Conservation (phyloP, 2,329 filamentous ascomycete species). For the Coniochaeta hoffmannii region DNA sequence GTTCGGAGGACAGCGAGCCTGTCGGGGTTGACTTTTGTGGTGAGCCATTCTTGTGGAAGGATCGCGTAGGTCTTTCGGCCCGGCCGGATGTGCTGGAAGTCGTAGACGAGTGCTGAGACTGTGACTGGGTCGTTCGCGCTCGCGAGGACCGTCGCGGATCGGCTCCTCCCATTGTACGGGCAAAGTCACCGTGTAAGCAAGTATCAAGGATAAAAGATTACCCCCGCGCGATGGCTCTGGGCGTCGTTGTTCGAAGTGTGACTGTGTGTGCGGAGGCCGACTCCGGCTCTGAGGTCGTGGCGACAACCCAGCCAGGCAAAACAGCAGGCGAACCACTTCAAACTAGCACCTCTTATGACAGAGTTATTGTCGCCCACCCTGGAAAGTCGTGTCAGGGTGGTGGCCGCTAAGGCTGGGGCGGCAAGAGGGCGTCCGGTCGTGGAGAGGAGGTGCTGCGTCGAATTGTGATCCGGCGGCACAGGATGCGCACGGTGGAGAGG, state of each 20-base stretch:
- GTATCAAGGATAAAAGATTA: not conserved
- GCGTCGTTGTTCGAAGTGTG: not conserved
- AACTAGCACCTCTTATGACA: not conserved
- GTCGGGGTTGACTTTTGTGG: conserved; percentile 69
- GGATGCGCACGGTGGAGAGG: not conserved
- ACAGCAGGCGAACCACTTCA: not conserved
- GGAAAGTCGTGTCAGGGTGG: not conserved
- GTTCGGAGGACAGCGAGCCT: conserved; percentile 63
- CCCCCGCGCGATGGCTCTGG: not conserved
- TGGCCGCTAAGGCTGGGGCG: not conserved
- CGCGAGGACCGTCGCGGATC: conserved; percentile 85
- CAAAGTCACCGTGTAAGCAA: not conserved
- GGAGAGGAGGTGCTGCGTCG: not conserved
- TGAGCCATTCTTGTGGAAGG: conserved; percentile 64
- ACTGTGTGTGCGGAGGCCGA: not conserved
- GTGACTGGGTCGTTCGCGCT: conserved; percentile 72
- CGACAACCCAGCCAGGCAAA: not conserved
- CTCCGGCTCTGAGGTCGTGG: not conserved
- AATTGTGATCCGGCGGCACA: not conserved
- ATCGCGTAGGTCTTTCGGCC: conserved; percentile 65
- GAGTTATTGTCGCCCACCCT: not conserved
- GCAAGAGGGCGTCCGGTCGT: not conserved
- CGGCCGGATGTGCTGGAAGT: conserved; percentile 72
- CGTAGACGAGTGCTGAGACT: conserved; percentile 69
- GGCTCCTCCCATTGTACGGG: conserved; percentile 47